Evolutionary conservation across 208 protist species (phyloP), one percentile per base, ranked within the genome.

Genomic region (Crithidia fasciculata): DNA sequence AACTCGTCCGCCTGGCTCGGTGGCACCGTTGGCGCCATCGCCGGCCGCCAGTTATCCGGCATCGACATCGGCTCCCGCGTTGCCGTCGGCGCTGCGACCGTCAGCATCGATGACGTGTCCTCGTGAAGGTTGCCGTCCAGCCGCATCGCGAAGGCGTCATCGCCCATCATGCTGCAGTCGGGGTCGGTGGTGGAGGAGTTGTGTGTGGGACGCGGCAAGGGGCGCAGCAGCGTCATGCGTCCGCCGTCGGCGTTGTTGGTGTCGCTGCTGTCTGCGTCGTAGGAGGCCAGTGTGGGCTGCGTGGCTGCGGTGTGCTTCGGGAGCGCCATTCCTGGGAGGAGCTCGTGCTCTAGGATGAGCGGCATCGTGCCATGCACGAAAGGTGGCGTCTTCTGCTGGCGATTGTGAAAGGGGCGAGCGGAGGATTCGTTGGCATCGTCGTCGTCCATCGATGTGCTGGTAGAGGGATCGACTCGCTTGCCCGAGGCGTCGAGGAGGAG

Each of bases 1-100:
- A 66, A 55, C 19, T 64, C 62, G 40, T 80, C 74, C 2, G 68
- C 59, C 28, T 74, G 68, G 39, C 74, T 80, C 41, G 74, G 74
- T 28, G 74, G 74, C 55, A 80, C 74, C 10, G 74, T 80, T 16
- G 74, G 74, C 36, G 74, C 74, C 47, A 53, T 67, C 43, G 68
- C 74, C 3, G 54, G 49, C 5, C 28, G 69, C 74, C 74, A 80
- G 68, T 60, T 69, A 53, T 74, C 55, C 55, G 68, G 67, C 68
- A 73, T 66, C 49, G 74, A 80, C 54, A 80, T 59, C 8, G 74
- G 74, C 28, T 53, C 65, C 0, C 54, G 45, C 36, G 68, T 39
- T 0, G 57, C 45, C 37, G 19, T 45, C 4, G 43, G 15, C 28
- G 56, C 52, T 15, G 62, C 44, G 15, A 56, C 47, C 5, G 45